Percentiles rank a stretch among this genome's conserved stretches.
Evolutionary conservation across 2,329 filamentous ascomycete species (phyloP).

Genomic region (Cadophora gregata): DNA sequence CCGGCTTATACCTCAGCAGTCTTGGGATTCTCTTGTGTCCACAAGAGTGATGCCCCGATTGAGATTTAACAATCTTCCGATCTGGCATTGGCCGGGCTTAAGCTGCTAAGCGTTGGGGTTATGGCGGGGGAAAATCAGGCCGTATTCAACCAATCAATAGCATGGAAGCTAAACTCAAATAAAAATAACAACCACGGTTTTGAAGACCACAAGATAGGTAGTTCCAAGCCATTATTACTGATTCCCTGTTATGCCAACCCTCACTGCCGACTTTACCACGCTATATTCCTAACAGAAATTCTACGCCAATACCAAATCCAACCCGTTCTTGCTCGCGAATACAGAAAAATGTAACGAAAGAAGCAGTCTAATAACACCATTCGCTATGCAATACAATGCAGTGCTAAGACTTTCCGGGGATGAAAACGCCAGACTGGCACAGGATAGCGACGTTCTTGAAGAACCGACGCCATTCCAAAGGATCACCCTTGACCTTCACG

Average conservation of each 20-base stretch:
- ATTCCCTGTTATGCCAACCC: neutral
- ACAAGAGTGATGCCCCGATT: neutral
- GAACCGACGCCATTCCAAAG: slow-evolving; percentile 92
- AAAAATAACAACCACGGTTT: neutral
- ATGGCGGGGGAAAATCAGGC: slow-evolving; percentile 15
- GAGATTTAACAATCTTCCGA: neutral
- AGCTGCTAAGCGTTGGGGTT: slow-evolving; percentile 5
- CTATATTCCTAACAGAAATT: neutral
- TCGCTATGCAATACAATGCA: slow-evolving; percentile 22
- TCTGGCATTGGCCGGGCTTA: slow-evolving; percentile 15
- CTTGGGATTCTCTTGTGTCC: neutral
- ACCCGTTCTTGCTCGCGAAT: neutral
- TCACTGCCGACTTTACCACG: neutral
- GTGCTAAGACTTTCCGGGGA: slow-evolving; percentile 46
- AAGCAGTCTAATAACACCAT: slow-evolving; percentile 11
- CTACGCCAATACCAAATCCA: slow-evolving; percentile 13
- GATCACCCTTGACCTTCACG: slow-evolving; percentile 93
- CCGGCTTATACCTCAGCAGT: slow-evolving; percentile 2
- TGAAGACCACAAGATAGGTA: neutral
- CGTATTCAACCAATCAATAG: slow-evolving; percentile 2
- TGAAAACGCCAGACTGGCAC: slow-evolving; percentile 83
- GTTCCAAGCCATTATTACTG: neutral
- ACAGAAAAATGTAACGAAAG: neutral
- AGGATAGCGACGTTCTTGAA: slow-evolving; percentile 95
- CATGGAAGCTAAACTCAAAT: neutral